These are phyloP conservation scores for Arachnopeziza araneosa DNA, from an alignment of 2,329 filamentous ascomycete genomes.

Conservation along the genomic window DNA sequence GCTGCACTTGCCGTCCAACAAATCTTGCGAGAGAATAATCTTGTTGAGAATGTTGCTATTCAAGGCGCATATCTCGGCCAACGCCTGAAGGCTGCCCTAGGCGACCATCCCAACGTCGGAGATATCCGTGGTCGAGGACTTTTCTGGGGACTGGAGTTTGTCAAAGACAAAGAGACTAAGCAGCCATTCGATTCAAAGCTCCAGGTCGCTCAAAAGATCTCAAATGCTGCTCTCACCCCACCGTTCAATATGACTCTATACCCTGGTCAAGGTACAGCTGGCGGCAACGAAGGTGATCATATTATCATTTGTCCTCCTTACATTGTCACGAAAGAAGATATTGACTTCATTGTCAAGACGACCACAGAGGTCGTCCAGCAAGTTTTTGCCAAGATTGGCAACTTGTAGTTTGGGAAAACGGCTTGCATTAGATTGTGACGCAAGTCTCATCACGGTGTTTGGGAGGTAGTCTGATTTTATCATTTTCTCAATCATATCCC, in stretches of 20 bases:
- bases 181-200: constrained; percentile 39
- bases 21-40: constrained; percentile 49
- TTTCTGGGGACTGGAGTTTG: constrained; percentile 53
- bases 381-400: constrained; percentile 17
- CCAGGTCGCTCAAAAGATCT: constrained; percentile 42
- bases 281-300: constrained; percentile 55
- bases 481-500: background rate
- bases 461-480: background rate
- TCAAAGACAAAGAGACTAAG: constrained; percentile 44
- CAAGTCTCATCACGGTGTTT: background rate
- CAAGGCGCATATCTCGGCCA: constrained; percentile 47
- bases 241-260: constrained; percentile 53
- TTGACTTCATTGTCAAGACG: constrained; percentile 48
- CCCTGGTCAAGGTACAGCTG: constrained; percentile 48
- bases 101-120: constrained; percentile 45
- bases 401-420: background rate
- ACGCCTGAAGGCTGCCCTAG: constrained; percentile 39
- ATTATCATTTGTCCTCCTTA: constrained; percentile 57
- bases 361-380: constrained; percentile 18
- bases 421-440: background rate
- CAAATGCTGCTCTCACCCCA: constrained; percentile 37
- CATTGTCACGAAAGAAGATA: constrained; percentile 46
- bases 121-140: constrained; percentile 56
- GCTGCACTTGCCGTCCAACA: constrained; percentile 58
- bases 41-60: constrained; percentile 51